phyloP scores from a whole-genome alignment of 148 eudicot species.

The Cornus suecica region DNA sequence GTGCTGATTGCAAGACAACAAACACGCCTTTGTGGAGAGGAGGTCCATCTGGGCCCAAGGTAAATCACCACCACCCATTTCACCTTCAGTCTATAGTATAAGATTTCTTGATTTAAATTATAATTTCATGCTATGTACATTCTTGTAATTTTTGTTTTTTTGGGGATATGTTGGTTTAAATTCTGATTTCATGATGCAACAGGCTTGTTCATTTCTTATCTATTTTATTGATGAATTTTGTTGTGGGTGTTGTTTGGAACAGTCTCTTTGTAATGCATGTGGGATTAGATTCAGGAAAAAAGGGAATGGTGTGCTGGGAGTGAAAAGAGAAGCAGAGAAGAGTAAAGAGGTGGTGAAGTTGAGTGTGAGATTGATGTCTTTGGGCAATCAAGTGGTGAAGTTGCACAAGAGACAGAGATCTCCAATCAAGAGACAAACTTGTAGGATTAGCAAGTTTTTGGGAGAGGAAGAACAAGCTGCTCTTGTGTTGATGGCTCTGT shows the following conservation, averaged over 20 bases:
- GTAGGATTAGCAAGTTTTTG: conserved; percentile 24
- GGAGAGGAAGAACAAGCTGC: conserved; percentile 63
- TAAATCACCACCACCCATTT: conserved; percentile 8
- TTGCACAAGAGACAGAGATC: conserved; percentile 27
- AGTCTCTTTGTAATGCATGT: conserved; percentile 79
- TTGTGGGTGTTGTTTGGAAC: conserved; percentile 12
- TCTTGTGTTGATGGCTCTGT: conserved; percentile 44
- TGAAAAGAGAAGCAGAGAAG: conserved; percentile 19
- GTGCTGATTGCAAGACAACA: conserved; percentile 37
- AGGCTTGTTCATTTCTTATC: background rate
- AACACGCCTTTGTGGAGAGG: conserved; percentile 66
- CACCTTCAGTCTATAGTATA: background rate
- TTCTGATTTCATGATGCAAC: background rate
- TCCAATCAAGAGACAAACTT: conserved; percentile 23
- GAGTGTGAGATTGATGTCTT: conserved; percentile 28
- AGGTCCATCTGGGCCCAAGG: conserved; percentile 75
- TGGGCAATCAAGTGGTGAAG: conserved; percentile 22
- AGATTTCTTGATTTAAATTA: background rate
- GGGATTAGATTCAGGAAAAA: conserved; percentile 60
- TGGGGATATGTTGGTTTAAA: background rate
- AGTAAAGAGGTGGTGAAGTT: conserved; percentile 18
- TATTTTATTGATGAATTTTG: background rate
- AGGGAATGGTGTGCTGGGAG: conserved; percentile 21
- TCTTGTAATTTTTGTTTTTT: background rate
- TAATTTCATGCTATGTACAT: background rate